Base-by-base conservation (phyloP, 176 grass and related monocot genomes). In the Alloteropsis semialata region DNA sequence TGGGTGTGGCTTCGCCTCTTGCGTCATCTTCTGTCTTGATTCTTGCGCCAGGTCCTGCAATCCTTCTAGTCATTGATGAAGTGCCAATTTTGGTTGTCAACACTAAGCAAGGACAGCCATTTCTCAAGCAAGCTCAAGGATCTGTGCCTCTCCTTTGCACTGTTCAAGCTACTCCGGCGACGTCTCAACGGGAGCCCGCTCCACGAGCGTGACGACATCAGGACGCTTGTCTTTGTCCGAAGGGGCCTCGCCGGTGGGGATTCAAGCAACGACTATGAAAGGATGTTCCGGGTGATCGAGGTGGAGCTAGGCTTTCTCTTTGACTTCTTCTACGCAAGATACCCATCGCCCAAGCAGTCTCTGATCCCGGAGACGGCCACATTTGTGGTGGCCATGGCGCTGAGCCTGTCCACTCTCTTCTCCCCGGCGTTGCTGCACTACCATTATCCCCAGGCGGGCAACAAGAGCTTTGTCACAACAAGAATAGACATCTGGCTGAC, bases 141-240 rank as follows among this genome's bases (percentile, higher is more conserved):
- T 1, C 37, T 22, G 51, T 72, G 65, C 38, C 79, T 82, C 11
- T 72, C 66, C 11, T 59, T 82, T 8, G 65, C 79, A 0, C 50
- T 82, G 51, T 82, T 82, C 66, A 82, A 71, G 79, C 79, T 82
- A 2, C 65, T 82, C 37, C 64, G 65, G 17, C 79, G 33, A 15
- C 79, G 79, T 6, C 66, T 82, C 34, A 2, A 0, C 33, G 3
- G 9, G n/a, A 30, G 2, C 8, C 64, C 8, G 5, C 49, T 72
- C 51, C 65, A 45, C 6, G 79, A 82, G 79, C 16, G 9, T 0
- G 36, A 21, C 0, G 51, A 71, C 64, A 9, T 56, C 16, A 81
- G 51, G 38, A 45, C 64, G 2, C 25, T 45, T 0, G 48, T 55
- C 3, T 55, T 80, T 13, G 51, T 72, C 17, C 24, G 24, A 8